Conservation (phyloP, 1,284 basidiomycete genomes). For the Mrakiaceae sp. region DNA sequence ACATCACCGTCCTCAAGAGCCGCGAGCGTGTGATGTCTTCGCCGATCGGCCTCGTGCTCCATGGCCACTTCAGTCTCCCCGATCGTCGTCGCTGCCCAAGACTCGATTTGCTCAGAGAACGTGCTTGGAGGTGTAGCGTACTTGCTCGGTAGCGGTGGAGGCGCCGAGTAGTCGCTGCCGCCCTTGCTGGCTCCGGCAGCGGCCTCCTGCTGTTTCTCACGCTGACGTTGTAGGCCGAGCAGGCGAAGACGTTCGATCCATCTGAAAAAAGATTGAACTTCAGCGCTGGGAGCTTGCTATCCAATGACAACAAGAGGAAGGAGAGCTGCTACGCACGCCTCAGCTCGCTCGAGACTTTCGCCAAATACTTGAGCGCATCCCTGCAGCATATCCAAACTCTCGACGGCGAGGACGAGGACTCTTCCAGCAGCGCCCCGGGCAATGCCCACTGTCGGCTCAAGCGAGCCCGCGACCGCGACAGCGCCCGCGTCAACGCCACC, state of each 20-base stretch:
- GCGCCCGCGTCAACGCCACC: slow-evolving; percentile 20
- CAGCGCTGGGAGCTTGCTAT: background rate
- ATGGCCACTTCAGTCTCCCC: no score
- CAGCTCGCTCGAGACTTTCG: slow-evolving; percentile 76
- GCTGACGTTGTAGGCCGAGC: slow-evolving; percentile 54
- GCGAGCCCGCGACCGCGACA: background rate
- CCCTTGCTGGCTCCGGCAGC: no score
- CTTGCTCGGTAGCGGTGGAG: no score
- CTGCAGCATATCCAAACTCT: slow-evolving; percentile 82
- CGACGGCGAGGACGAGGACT: slow-evolving; percentile 71
- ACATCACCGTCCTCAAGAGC: no score
- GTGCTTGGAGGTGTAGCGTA: no score
- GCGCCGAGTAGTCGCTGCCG: no score
- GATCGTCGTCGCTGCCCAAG: no score
- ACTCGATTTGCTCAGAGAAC: no score
- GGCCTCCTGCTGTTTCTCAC: no score
- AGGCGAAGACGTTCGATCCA: slow-evolving; percentile 68
- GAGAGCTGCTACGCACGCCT: slow-evolving; percentile 49
- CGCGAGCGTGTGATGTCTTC: no score
- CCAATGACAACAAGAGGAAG: background rate
- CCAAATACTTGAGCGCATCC: slow-evolving; percentile 75
- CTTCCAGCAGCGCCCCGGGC: slow-evolving; percentile 64
- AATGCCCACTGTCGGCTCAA: slow-evolving; percentile 27
- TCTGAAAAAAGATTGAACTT: slow-evolving; percentile 30
- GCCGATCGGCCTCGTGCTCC: no score